Evolutionary conservation across 164 flowering plant genomes (phyloP).

Genomic region (Saururus chinensis): DNA sequence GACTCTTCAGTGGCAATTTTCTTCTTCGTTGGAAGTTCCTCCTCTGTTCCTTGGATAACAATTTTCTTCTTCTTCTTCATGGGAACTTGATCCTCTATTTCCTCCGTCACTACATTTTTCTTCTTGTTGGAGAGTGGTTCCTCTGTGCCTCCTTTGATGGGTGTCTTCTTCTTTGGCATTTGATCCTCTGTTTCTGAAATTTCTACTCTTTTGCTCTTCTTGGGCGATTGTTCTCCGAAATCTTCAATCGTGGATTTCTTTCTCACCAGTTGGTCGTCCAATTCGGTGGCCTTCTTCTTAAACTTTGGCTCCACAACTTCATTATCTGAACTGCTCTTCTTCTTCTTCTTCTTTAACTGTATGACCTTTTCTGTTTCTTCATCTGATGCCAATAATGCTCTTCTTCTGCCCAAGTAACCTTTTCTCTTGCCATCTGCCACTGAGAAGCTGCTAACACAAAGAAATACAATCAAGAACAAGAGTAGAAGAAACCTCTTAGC

Average conservation of each 20-base stretch:
- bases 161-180: background rate
- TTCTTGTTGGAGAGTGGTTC: background rate
- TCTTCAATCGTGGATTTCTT: background rate
- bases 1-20: background rate
- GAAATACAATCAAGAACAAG: constrained; percentile 11
- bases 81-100: background rate
- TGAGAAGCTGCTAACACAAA: constrained; percentile 6
- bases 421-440: constrained; percentile 3
- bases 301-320: background rate
- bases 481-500: constrained; percentile 8
- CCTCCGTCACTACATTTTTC: background rate
- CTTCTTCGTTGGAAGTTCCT: background rate
- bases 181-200: background rate
- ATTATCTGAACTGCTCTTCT: no score
- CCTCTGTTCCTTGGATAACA: background rate
- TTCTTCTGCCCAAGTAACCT: constrained; percentile 2
- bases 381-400: constrained; percentile 5
- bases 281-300: background rate
- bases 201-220: background rate
- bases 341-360: constrained; percentile 1
- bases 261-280: background rate
- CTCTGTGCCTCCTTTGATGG: background rate
- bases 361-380: background rate
- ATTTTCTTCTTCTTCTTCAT: background rate
- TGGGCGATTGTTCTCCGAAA: background rate